Percentiles rank a stretch among this genome's conserved stretches.
Conservation (phyloP, 257 asterid genomes). For the Hygrophila difformis region DNA sequence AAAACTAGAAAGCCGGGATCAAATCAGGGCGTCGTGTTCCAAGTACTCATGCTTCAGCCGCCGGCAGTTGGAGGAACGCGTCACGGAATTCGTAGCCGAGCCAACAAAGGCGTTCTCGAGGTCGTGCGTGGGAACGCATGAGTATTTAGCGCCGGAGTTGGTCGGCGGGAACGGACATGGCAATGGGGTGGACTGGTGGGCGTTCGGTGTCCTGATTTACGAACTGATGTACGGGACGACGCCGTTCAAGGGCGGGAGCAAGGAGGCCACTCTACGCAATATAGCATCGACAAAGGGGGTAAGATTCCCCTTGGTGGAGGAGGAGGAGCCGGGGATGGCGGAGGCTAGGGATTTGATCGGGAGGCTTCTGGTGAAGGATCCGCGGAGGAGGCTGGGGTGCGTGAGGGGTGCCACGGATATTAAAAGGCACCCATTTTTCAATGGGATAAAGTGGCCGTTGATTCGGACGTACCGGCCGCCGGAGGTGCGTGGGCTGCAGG, state of each 20-base stretch:
- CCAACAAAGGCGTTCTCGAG: constrained; percentile 71
- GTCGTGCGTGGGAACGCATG: constrained; percentile 89
- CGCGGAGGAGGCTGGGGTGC: constrained; percentile 71
- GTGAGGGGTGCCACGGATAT: constrained; percentile 82
- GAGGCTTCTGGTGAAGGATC: constrained; percentile 68
- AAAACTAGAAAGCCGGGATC: constrained; percentile 29
- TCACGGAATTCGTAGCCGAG: constrained; percentile 70
- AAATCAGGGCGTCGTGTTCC: constrained; percentile 6
- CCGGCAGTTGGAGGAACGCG: constrained; percentile 30
- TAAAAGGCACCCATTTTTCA: constrained; percentile 81
- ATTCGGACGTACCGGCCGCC: constrained; percentile 74
- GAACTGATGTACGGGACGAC: constrained; percentile 66
- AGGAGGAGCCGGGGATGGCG: constrained; percentile 34
- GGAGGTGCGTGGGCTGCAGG: constrained; percentile 75
- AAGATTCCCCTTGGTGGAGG: constrained; percentile 27
- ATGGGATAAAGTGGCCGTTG: constrained; percentile 89
- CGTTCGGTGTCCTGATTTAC: constrained; percentile 66
- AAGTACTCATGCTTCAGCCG: constrained; percentile 14
- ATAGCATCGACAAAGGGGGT: constrained; percentile 70
- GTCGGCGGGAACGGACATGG: constrained; percentile 74
- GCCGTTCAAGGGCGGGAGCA: constrained; percentile 74
- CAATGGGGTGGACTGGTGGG: constrained; percentile 98
- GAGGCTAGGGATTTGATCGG: constrained; percentile 66
- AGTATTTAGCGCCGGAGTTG: constrained; percentile 77
- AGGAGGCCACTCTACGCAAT: constrained; percentile 86